Conservation (phyloP, 2,329 filamentous ascomycete genomes). For the Fusarium circinatum region DNA sequence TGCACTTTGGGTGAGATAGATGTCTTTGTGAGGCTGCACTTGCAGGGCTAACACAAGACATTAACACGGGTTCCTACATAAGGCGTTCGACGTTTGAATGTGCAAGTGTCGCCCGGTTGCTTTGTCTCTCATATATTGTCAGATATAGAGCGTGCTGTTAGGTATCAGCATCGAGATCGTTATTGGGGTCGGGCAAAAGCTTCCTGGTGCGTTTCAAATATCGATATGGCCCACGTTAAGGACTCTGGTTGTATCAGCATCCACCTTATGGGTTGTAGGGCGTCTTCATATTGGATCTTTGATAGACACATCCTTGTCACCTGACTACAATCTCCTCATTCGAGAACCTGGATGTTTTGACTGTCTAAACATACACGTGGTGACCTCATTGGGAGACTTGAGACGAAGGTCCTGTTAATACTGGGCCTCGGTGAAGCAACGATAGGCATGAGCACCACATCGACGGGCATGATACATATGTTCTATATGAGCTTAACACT, state of each 20-base stretch:
- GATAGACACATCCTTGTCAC: background rate
- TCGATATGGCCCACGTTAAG: background rate
- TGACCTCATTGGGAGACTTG: background rate
- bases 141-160: background rate
- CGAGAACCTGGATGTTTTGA: background rate
- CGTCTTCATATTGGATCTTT: background rate
- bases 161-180: background rate
- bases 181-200: background rate
- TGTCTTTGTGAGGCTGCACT: background rate
- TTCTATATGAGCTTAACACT: background rate
- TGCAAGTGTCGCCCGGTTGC: background rate
- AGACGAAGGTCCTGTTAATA: background rate
- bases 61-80: constrained; percentile 12
- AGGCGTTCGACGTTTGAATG: background rate
- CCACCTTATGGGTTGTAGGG: background rate
- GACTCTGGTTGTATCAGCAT: background rate
- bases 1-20: background rate
- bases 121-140: background rate
- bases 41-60: constrained; percentile 1
- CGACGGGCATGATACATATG: background rate
- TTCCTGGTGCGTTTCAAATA: background rate
- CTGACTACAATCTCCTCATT: background rate
- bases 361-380: background rate
- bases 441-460: background rate
- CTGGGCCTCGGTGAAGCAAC: background rate